phyloP scores from a whole-genome alignment of 169 alveolate genomes.

The Eimeria necatrix region DNA sequence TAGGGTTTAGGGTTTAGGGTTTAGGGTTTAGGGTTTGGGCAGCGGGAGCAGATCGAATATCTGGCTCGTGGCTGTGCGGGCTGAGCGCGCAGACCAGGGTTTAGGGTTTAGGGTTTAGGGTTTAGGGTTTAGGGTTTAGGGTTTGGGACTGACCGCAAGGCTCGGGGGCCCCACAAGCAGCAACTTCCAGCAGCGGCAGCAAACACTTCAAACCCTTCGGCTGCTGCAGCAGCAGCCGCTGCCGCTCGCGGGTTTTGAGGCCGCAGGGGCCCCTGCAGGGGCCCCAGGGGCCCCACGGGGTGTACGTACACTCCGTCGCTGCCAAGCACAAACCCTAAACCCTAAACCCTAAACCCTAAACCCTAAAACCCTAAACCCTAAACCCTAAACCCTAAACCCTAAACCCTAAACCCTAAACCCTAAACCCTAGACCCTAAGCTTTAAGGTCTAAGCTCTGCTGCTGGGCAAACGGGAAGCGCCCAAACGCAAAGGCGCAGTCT shows the following conservation, averaged over 20 bases:
- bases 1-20: no score
- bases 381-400: neutral
- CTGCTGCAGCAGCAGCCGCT: slow-evolving; percentile 9
- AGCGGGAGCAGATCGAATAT: no score
- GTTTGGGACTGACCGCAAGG: neutral
- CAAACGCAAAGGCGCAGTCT: no score
- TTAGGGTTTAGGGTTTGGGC: no score
- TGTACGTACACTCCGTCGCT: slow-evolving; percentile 10
- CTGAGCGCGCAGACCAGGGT: no score
- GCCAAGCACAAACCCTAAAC: neutral
- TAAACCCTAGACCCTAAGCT: neutral
- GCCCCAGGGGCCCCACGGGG: slow-evolving; percentile 36
- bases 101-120: no score
- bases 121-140: no score
- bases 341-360: neutral
- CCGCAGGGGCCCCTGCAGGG: slow-evolving; percentile 22
- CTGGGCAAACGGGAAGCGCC: no score
- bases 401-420: neutral
- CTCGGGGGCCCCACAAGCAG: neutral
- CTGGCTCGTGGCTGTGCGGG: no score
- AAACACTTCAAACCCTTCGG: neutral
- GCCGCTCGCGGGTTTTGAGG: neutral
- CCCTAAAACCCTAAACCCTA: neutral
- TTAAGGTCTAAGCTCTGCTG: no score
- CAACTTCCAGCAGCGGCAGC: neutral